These are phyloP conservation scores for Sporothrix pseudoabietina DNA, from an alignment of 2,329 filamentous ascomycete genomes.

Conservation along the genomic window DNA sequence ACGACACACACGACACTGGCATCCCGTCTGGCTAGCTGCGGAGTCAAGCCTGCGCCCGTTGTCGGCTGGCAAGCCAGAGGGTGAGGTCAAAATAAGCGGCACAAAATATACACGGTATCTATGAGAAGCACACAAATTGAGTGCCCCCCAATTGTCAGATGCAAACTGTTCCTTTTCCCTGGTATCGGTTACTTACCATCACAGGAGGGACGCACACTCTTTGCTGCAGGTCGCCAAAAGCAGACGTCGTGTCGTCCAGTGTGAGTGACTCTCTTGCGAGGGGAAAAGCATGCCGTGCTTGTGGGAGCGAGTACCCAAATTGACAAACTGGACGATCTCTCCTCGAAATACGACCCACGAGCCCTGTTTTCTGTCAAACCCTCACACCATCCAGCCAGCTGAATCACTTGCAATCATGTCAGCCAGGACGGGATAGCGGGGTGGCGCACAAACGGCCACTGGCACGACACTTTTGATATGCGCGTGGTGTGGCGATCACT, in stretches of 20 bases:
- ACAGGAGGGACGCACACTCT: not conserved
- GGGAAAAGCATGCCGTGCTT: not conserved
- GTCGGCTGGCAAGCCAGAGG: not conserved
- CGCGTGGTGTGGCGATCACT: conserved; percentile 11
- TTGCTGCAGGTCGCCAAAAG: conserved; percentile 6
- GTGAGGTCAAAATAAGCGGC: not conserved
- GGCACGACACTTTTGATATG: not conserved
- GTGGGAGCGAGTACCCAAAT: not conserved
- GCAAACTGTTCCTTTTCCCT: not conserved
- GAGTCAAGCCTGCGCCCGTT: not conserved
- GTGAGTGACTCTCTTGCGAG: not conserved
- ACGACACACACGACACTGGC: not conserved
- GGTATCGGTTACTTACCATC: not conserved
- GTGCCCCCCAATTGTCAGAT: not conserved
- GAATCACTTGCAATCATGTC: conserved; percentile 1
- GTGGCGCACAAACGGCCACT: not conserved
- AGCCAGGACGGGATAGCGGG: not conserved
- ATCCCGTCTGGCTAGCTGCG: not conserved
- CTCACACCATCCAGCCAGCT: not conserved
- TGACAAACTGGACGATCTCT: not conserved
- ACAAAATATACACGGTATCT: not conserved
- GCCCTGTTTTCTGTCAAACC: not conserved
- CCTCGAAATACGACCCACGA: not conserved
- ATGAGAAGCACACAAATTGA: not conserved
- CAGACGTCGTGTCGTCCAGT: not conserved